Conservation (phyloP, 164 flowering plant species). For the Berberis vulgaris region DNA sequence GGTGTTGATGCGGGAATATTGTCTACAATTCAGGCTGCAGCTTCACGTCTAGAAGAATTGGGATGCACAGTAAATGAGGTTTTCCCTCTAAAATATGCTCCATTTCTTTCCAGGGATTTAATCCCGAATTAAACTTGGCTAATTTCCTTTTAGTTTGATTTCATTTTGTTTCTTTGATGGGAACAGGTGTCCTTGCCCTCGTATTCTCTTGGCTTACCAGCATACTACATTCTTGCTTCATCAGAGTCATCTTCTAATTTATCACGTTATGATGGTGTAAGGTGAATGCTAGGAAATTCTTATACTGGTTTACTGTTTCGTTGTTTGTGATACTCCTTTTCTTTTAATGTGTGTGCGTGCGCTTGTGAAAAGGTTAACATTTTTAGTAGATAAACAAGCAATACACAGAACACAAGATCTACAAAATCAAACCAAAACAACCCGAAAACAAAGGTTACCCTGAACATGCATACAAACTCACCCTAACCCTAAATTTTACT, state of each 20-base stretch:
- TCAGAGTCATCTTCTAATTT: constrained; percentile 93
- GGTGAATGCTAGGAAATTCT: constrained; percentile 34
- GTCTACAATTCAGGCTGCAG: constrained; percentile 63
- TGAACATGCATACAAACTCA: too few species aligned
- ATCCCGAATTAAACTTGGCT: too few species aligned
- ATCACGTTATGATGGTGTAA: constrained; percentile 95
- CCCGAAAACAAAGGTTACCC: too few species aligned
- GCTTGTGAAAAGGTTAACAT: too few species aligned
- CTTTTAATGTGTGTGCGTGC: too few species aligned
- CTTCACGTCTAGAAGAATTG: constrained; percentile 68
- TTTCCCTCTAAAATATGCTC: not conserved
- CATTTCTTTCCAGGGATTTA: not conserved
- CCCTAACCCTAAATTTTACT: not conserved
- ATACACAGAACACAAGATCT: too few species aligned
- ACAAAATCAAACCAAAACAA: too few species aligned
- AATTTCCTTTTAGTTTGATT: not conserved
- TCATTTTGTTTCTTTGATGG: constrained; percentile 7
- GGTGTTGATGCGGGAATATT: constrained; percentile 69
- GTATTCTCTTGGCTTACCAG: constrained; percentile 95
- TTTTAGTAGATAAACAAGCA: too few species aligned
- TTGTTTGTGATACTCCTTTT: too few species aligned
- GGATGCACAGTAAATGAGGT: constrained; percentile 87
- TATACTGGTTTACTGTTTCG: too few species aligned
- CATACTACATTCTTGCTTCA: constrained; percentile 87
- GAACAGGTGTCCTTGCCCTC: constrained; percentile 85